A percentile compares a stretch with the other conserved stretches of the same genome.
Evolutionary conservation across 805 yeast species (phyloP).

Genomic region (Saturnispora halmiae): DNA sequence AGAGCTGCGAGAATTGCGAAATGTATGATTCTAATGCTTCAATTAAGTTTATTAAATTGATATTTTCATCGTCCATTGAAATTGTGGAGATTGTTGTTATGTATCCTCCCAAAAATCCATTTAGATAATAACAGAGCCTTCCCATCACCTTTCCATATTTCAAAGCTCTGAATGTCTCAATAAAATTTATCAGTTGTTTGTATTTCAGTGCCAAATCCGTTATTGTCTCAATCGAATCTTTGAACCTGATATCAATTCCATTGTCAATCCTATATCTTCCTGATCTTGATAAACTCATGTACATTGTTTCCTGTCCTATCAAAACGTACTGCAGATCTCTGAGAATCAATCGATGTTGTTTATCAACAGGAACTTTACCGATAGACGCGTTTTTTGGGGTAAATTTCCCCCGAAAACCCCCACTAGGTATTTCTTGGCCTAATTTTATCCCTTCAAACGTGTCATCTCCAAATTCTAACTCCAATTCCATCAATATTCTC

Average conservation of each 20-base stretch:
- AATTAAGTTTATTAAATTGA: conserved; percentile 27
- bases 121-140: conserved; percentile 54
- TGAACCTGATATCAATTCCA: conserved; percentile 63
- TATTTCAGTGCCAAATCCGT: conserved; percentile 56
- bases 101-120: conserved; percentile 33
- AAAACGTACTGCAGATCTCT: conserved; percentile 63
- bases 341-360: conserved; percentile 58
- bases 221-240: conserved; percentile 56
- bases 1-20: conserved; percentile 2
- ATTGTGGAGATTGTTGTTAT: conserved; percentile 31
- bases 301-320: conserved; percentile 68
- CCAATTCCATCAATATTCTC: no score
- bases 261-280: conserved; percentile 62
- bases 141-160: conserved; percentile 67
- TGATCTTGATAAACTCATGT: conserved; percentile 56
- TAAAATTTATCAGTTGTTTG: conserved; percentile 48
- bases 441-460: not conserved
- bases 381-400: conserved; percentile 2
- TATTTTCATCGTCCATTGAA: conserved; percentile 38
- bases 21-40: not conserved
- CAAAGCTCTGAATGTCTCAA: conserved; percentile 46
- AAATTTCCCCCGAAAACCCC: not conserved
- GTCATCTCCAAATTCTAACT: conserved; percentile 1
- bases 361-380: conserved; percentile 26
- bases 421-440: not conserved